Conservation (phyloP, 805 yeast genomes). For the Yarrowia sp. region DNA sequence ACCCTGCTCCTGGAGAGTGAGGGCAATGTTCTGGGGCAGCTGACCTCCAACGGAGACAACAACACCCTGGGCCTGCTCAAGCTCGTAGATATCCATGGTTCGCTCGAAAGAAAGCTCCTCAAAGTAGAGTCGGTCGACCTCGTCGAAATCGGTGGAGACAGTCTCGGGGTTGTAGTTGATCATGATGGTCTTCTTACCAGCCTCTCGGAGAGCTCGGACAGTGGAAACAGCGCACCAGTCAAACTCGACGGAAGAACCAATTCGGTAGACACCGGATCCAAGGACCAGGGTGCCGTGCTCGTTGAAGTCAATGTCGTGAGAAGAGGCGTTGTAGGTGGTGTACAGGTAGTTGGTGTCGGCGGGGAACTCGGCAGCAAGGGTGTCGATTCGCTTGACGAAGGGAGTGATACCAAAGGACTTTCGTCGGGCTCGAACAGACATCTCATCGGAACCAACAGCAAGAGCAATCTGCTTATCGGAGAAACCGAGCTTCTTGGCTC, state of each 20-base stretch:
- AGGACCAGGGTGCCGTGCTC: conserved; percentile 91
- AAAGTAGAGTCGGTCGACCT: conserved; percentile 93
- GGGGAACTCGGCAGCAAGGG: conserved; percentile 98
- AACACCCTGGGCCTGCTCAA: conserved; percentile 85
- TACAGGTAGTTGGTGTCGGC: conserved; percentile 93
- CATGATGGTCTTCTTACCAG: conserved; percentile 90
- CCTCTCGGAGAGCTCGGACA: conserved; percentile 85
- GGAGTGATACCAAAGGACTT: conserved; percentile 78
- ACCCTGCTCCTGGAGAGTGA: conserved; percentile 64
- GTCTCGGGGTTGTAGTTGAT: conserved; percentile 98
- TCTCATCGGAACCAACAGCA: conserved; percentile 69
- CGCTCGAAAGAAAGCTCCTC: conserved; percentile 95
- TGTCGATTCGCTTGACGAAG: conserved; percentile 94
- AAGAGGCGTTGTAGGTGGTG: conserved; percentile 91
- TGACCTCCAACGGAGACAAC: conserved; percentile 98
- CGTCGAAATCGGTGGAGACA: conserved; percentile 96
- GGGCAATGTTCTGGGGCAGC: conserved; percentile 94
- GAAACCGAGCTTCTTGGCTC: conserved; percentile 92
- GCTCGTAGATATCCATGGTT: conserved; percentile 94
- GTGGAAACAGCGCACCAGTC: conserved; percentile 99
- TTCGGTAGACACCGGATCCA: conserved; percentile 99
- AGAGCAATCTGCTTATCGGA: conserved; percentile 89
- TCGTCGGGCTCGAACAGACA: conserved; percentile 78
- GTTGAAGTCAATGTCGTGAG: conserved; percentile 76
- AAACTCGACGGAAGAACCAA: conserved; percentile 97